Evolutionary conservation across 805 yeast genomes (phyloP).

Genomic region (Zygoascus bituminiphila): DNA sequence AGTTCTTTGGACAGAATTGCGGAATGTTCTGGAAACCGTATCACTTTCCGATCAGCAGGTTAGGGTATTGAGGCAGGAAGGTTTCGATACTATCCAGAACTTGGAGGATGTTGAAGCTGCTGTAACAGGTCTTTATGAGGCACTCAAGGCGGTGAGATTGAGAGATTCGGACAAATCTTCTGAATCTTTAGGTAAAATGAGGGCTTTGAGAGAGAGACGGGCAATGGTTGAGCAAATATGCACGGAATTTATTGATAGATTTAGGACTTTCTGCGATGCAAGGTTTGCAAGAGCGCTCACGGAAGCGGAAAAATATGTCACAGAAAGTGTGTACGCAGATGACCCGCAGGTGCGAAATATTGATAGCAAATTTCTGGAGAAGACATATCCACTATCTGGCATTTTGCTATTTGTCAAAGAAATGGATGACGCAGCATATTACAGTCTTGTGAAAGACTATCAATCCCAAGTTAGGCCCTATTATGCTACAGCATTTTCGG

Average conservation of each 20-base stretch:
- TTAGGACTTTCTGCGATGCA: constrained; percentile 36
- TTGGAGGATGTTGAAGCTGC: constrained; percentile 45
- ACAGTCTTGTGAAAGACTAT: constrained; percentile 36
- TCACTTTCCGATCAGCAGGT: constrained; percentile 53
- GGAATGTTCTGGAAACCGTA: constrained; percentile 61
- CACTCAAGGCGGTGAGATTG: constrained; percentile 56
- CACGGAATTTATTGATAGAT: constrained; percentile 40
- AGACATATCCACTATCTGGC: constrained; percentile 36
- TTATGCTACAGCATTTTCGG: constrained; percentile 30
- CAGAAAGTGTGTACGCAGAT: constrained; percentile 7
- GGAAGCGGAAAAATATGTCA: constrained; percentile 7
- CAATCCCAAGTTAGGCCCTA: constrained; percentile 28
- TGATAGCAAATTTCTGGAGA: constrained; percentile 20
- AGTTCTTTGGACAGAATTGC: constrained; percentile 59
- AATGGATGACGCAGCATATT: constrained; percentile 41
- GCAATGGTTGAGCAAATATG: constrained; percentile 51
- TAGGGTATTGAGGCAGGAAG: constrained; percentile 37
- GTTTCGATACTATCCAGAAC: constrained; percentile 41
- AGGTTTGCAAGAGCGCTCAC: constrained; percentile 33
- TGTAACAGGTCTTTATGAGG: constrained; percentile 49
- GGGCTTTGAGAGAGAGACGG: constrained; percentile 61
- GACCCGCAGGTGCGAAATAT: constrained; percentile 15
- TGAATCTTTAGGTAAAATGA: constrained; percentile 39
- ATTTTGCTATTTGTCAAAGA: constrained; percentile 52
- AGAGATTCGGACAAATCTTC: constrained; percentile 9